These are phyloP conservation scores for Solanum gandarillasii DNA, from an alignment of 257 asterid genomes.

Conservation along the genomic window DNA sequence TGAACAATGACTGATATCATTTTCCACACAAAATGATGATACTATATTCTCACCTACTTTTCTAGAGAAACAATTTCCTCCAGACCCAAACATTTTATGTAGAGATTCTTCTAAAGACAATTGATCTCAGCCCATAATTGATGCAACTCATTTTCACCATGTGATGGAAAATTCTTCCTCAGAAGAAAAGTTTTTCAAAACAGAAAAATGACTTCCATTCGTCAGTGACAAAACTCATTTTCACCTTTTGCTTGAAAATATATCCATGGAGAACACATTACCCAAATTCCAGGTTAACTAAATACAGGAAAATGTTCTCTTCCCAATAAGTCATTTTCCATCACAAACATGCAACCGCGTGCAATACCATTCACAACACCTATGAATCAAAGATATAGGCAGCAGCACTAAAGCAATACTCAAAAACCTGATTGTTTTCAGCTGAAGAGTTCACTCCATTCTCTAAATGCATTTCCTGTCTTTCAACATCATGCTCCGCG, in stretches of 20 bases:
- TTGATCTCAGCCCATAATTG: neutral
- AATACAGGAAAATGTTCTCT: neutral
- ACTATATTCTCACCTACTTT: neutral
- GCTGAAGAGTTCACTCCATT: constrained; percentile 27
- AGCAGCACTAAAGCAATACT: neutral
- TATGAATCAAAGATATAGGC: neutral
- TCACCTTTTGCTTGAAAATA: neutral
- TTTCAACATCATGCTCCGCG: constrained; percentile 29
- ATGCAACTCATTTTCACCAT: neutral
- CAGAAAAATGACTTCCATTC: neutral
- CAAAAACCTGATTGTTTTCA: constrained; percentile 6
- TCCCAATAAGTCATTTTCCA: neutral
- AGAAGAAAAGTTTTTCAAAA: neutral
- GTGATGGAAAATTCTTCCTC: neutral
- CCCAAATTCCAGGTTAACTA: neutral
- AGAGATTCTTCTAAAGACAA: neutral
- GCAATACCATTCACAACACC: neutral
- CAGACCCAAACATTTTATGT: neutral
- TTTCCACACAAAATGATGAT: neutral
- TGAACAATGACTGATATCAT: neutral
- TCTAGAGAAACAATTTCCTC: neutral
- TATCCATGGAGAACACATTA: neutral
- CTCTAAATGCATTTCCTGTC: constrained; percentile 27
- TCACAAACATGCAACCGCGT: neutral
- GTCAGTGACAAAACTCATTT: neutral